These are phyloP conservation scores for Pugionium dolabratum DNA, from an alignment of 345 rosid species.

Conservation along the genomic window DNA sequence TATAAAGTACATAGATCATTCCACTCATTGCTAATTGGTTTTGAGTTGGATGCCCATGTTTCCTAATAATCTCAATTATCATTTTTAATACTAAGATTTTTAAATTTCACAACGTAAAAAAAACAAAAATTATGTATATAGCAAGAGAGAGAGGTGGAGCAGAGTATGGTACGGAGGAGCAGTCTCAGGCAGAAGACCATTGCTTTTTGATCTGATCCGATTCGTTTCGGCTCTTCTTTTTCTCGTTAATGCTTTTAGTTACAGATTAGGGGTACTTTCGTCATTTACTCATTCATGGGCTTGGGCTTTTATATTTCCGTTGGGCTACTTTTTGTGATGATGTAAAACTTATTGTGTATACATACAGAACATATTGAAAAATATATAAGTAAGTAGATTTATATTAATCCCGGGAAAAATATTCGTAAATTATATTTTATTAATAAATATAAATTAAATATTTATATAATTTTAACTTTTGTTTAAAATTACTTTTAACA, in stretches of 20 bases:
- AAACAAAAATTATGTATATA: not conserved
- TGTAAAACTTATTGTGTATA: too few species aligned
- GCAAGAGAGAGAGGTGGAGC: constrained; percentile 33
- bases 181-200: constrained; percentile 34
- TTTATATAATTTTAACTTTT: too few species aligned
- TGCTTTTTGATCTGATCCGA: constrained; percentile 36
- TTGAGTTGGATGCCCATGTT: too few species aligned
- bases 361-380: too few species aligned
- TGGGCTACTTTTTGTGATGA: constrained; percentile 9
- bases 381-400: too few species aligned
- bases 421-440: too few species aligned
- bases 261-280: constrained; percentile 3
- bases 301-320: not conserved
- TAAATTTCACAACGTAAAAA: not conserved
- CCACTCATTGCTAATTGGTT: too few species aligned
- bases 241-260: constrained; percentile 30
- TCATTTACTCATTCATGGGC: not conserved
- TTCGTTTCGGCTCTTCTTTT: constrained; percentile 26
- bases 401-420: too few species aligned
- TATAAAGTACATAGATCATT: too few species aligned
- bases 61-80: not conserved
- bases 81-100: not conserved
- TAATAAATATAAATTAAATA: too few species aligned
- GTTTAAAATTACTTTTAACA: too few species aligned
- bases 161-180: constrained; percentile 35